Evolutionary conservation across 2,329 filamentous ascomycete genomes (phyloP).

Genomic region (Cladosporium sp.): DNA sequence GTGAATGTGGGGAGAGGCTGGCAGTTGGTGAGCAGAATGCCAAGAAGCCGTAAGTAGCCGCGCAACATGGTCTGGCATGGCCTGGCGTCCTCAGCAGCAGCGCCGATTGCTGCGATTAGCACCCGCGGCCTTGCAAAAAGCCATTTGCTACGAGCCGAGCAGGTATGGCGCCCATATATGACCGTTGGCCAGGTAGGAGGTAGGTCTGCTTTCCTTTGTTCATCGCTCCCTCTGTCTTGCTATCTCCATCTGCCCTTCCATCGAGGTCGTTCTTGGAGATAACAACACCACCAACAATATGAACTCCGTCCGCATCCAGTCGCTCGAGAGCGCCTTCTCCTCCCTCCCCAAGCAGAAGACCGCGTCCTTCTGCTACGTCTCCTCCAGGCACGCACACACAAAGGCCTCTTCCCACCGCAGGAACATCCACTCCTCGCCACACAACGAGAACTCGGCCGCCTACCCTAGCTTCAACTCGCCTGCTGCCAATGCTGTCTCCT

Average conservation of each 20-base stretch:
- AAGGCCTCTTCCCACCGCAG: conserved; percentile 14
- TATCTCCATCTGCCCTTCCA: conserved; percentile 6
- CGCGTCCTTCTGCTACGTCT: conserved; percentile 1
- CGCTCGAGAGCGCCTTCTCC: conserved; percentile 19
- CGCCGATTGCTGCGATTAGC: conserved; percentile 21
- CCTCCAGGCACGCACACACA: conserved; percentile 14
- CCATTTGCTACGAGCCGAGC: conserved; percentile 14
- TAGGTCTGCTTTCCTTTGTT: conserved; percentile 15
- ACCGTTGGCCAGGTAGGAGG: conserved; percentile 9
- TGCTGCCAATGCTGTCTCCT: conserved; percentile 12
- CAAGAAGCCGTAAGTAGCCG: conserved; percentile 21
- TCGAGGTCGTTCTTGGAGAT: neutral
- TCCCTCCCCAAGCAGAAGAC: conserved; percentile 14
- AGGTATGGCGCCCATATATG: conserved; percentile 20
- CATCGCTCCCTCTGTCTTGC: neutral
- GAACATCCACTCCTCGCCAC: conserved; percentile 19
- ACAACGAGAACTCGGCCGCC: conserved; percentile 19
- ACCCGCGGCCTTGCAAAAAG: conserved; percentile 19
- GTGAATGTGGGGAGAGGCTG: conserved; percentile 11
- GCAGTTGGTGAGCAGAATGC: neutral
- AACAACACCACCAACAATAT: neutral
- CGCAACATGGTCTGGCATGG: conserved; percentile 3
- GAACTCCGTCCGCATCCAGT: conserved; percentile 18
- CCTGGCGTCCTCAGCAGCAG: conserved; percentile 5
- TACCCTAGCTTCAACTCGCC: conserved; percentile 20